These are phyloP conservation scores for Coemansia furcata DNA, from an alignment of 192 early-diverging fungal species.

Conservation along the genomic window DNA sequence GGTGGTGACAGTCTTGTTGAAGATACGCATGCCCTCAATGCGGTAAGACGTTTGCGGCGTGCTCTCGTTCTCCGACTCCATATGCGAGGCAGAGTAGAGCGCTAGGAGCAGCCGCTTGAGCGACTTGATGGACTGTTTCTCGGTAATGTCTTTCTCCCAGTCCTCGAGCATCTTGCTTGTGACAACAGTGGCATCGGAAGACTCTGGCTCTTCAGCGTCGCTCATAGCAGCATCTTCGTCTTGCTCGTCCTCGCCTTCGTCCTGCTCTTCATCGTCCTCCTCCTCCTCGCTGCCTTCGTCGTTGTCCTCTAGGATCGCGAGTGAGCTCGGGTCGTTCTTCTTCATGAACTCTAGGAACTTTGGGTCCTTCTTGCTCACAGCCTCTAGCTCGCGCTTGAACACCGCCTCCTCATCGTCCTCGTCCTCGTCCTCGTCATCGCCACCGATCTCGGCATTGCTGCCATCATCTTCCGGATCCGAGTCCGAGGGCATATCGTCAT, in stretches of 20 bases:
- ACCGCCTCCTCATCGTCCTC: slow-evolving; percentile 61
- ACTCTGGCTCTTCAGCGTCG: slow-evolving; percentile 39
- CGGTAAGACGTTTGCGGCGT: slow-evolving; percentile 59
- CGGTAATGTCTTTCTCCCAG: slow-evolving; percentile 66
- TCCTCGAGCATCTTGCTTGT: slow-evolving; percentile 70
- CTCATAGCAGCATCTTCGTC: slow-evolving; percentile 51
- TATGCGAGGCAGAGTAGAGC: slow-evolving; percentile 75
- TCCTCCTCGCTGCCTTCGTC: slow-evolving; percentile 47
- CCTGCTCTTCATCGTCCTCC: slow-evolving; percentile 45
- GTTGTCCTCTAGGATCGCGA: slow-evolving; percentile 71
- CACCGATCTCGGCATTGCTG: slow-evolving; percentile 49
- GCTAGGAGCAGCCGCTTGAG: slow-evolving; percentile 77
- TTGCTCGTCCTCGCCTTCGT: slow-evolving; percentile 8
- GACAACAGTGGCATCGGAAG: slow-evolving; percentile 40
- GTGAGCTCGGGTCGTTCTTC: slow-evolving; percentile 79
- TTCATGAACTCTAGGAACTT: slow-evolving; percentile 89
- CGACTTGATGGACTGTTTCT: slow-evolving; percentile 65
- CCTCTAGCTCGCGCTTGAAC: slow-evolving; percentile 82
- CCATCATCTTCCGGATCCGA: slow-evolving; percentile 36
- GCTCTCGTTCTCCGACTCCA: slow-evolving; percentile 66
- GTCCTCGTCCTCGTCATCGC: slow-evolving; percentile 55
- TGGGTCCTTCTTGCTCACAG: slow-evolving; percentile 83
- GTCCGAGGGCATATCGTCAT: slow-evolving; percentile 15
- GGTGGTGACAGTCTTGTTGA: slow-evolving; percentile 78
- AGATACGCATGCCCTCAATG: slow-evolving; percentile 66